phyloP scores from a whole-genome alignment of 345 rosid species.

The Citrus hindsii region DNA sequence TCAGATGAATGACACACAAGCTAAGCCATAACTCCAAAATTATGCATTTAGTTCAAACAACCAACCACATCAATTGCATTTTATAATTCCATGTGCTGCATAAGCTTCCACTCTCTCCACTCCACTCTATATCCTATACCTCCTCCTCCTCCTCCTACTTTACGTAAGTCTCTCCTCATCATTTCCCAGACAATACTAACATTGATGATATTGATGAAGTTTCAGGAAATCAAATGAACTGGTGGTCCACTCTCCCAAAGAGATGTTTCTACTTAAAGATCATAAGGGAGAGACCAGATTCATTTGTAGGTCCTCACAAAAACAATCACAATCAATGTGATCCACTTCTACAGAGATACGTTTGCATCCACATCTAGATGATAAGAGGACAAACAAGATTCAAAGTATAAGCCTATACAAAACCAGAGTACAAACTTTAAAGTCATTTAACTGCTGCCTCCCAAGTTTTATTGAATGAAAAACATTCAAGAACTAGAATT shows the following conservation, averaged over 20 bases:
- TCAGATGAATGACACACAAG: background rate
- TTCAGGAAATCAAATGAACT: background rate
- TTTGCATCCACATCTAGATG: background rate
- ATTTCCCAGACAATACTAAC: background rate
- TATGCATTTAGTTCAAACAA: background rate
- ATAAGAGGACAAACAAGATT: background rate
- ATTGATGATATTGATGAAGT: background rate
- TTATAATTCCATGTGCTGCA: background rate
- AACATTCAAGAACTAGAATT: background rate
- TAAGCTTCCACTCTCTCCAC: background rate
- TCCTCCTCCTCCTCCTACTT: background rate
- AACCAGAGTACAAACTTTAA: background rate
- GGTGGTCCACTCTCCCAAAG: background rate
- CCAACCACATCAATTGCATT: background rate
- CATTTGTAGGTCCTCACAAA: background rate
- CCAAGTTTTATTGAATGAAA: background rate
- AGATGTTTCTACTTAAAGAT: background rate
- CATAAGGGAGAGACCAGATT: background rate
- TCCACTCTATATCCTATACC: background rate
- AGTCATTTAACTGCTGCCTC: background rate
- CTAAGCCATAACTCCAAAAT: background rate
- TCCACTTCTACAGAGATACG: background rate
- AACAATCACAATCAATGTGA: background rate
- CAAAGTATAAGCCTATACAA: background rate
- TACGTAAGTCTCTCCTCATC: background rate